A percentile compares a stretch with the other conserved stretches of the same genome.
phyloP scores from a whole-genome alignment of 805 yeast genomes.

The Metschnikowia cerradonensis region DNA sequence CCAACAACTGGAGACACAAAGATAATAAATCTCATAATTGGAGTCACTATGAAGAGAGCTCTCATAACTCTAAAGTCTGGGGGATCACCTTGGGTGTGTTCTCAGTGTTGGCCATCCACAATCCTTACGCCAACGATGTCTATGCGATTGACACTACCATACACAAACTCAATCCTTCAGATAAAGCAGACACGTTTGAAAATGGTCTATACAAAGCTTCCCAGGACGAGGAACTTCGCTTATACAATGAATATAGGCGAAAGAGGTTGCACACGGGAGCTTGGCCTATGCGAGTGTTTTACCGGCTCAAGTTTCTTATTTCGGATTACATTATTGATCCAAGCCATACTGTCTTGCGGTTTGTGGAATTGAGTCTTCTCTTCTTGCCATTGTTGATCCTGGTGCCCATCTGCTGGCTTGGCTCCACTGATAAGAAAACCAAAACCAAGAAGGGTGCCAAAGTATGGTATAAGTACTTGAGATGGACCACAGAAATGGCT shows the following conservation, averaged over 20 bases:
- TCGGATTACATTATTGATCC: conserved; percentile 67
- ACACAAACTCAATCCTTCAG: conserved; percentile 43
- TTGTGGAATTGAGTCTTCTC: conserved; percentile 59
- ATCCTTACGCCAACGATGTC: conserved; percentile 8
- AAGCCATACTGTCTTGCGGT: conserved; percentile 59
- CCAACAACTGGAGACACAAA: neutral
- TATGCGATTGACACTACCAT: conserved; percentile 16
- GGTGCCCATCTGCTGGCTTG: conserved; percentile 64
- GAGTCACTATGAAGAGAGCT: neutral
- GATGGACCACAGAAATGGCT: conserved; percentile 70
- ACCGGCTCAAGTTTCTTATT: conserved; percentile 39
- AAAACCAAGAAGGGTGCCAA: conserved; percentile 55
- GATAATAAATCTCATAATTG: neutral
- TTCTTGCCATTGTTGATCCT: conserved; percentile 66
- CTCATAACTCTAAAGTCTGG: neutral
- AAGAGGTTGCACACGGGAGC: conserved; percentile 20
- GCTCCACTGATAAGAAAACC: conserved; percentile 36
- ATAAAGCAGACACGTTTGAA: conserved; percentile 62
- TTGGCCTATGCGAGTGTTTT: conserved; percentile 28
- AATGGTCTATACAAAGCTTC: conserved; percentile 61
- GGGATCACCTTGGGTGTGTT: conserved; percentile 11
- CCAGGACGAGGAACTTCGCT: conserved; percentile 47
- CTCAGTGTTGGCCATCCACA: conserved; percentile 3
- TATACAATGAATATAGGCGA: conserved; percentile 31
- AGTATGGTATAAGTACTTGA: conserved; percentile 65